These are phyloP conservation scores for Rhytidhysteron rufulum DNA, from an alignment of 2,329 filamentous ascomycete species.

Conservation along the genomic window DNA sequence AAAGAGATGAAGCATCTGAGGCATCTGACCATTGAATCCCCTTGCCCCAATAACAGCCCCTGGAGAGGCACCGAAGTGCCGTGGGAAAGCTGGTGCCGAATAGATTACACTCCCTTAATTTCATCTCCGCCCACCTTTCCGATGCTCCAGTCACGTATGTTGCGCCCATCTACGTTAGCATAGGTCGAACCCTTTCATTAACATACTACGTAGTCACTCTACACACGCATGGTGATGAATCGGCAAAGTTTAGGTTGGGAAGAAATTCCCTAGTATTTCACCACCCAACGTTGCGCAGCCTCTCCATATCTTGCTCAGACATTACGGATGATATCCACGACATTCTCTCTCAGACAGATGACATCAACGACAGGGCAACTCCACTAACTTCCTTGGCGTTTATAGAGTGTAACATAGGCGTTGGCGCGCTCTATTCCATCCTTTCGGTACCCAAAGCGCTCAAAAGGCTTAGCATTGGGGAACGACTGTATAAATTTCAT, in stretches of 20 bases:
- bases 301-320: conserved; percentile 32
- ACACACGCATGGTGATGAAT: conserved; percentile 26
- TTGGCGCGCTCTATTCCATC: conserved; percentile 22
- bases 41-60: conserved; percentile 33
- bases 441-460: conserved; percentile 30
- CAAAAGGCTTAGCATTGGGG: conserved; percentile 27
- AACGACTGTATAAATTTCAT: conserved; percentile 26
- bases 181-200: neutral
- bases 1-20: conserved; percentile 23
- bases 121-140: conserved; percentile 17
- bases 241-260: conserved; percentile 23
- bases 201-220: conserved; percentile 24
- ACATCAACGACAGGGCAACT: conserved; percentile 15
- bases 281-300: conserved; percentile 27
- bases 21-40: conserved; percentile 29
- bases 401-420: conserved; percentile 34
- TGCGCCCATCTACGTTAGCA: neutral
- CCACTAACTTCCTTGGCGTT: conserved; percentile 27
- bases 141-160: conserved; percentile 30
- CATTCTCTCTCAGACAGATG: conserved; percentile 7
- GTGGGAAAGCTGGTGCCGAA: conserved; percentile 26
- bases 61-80: conserved; percentile 15
- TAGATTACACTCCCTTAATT: conserved; percentile 29
- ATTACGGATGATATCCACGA: conserved; percentile 17
- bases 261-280: conserved; percentile 25